Evolutionary conservation across 352 stramenopile genomes (phyloP).

Genomic region (Phytopythium montanum): DNA sequence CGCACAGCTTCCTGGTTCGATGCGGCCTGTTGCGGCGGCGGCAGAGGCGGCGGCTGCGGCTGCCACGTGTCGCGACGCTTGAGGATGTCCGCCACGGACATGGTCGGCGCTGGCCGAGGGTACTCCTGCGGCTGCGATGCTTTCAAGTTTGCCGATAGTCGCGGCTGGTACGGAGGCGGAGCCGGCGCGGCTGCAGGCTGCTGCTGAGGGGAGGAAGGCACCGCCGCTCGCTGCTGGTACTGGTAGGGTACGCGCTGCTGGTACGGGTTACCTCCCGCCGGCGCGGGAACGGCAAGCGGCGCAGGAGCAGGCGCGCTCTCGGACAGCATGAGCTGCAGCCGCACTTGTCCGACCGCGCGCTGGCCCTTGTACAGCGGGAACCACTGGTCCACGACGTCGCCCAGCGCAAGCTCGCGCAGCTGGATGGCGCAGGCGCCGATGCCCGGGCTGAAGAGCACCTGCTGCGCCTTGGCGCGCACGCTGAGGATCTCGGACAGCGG

Average conservation of each 20-base stretch:
- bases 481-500: constrained; percentile 49
- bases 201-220: background rate
- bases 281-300: background rate
- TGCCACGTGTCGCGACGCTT: constrained; percentile 1
- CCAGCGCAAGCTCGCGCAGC: constrained; percentile 45
- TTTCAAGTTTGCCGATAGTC: background rate
- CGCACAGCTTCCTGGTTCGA: background rate
- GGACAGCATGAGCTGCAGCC: constrained; percentile 49
- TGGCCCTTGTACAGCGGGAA: constrained; percentile 55
- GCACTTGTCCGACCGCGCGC: constrained; percentile 34
- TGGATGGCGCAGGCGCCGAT: constrained; percentile 58
- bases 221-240: background rate
- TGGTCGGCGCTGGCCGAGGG: background rate
- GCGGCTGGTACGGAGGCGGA: background rate
- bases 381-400: constrained; percentile 43
- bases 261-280: constrained; percentile 1
- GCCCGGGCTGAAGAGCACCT: constrained; percentile 56
- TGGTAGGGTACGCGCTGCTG: background rate
- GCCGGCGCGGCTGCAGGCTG: background rate
- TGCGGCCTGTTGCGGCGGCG: too few relatives aligned
- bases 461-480: constrained; percentile 71
- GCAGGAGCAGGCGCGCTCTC: constrained; percentile 9
- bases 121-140: constrained; percentile 1
- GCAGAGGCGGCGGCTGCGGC: background rate
- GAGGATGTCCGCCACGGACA: constrained; percentile 8